Evolutionary conservation across 495 filamentous ascomycete genomes (phyloP), one percentile per base, ranked within the genome.

Genomic region (Lasiosphaeria hispida): DNA sequence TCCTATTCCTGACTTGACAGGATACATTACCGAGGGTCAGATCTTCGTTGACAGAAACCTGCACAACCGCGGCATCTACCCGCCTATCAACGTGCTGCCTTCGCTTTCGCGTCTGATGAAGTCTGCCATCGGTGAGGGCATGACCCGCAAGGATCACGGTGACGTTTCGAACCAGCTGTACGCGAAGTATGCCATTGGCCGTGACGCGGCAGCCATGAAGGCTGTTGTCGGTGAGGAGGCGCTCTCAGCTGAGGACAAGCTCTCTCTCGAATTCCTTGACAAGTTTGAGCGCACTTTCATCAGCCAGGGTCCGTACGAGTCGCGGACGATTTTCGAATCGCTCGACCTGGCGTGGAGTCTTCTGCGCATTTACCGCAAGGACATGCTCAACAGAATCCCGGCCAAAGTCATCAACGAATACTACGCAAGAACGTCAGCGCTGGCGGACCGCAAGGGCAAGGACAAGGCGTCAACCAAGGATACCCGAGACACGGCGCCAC

Each of bases 41-140:
- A 97, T 99, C 67, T 97, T 93, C 77, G 80, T 99, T 66, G 95
- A 99, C 71, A 91, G 94, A 75, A 90, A 91, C 71, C 82, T 99
- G 19, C 68, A 90, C 81, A 99, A 97, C 82, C 91, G 92, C 77
- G 92, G 92, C 77, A 84, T 99, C 72, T 97, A 94, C 80, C 95
- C 95, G 10, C 95, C 95, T 10, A 99, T 99, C 78, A 99, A 99
- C 81, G 95, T 99, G 61, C 83, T 99, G 35, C 95, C 94, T 3
- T 99, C 94, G 17, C 87, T 99, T 18, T 97, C 95, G 11, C 95
- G 94, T 84, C 89, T 99, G 65, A 99, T 99, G 94, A 99, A 99
- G 73, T 97, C 95, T 63, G 95, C 94, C 68, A 99, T 99, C 63
- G 95, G 95, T 68, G 91, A 96, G 75, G 90, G 89, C 60, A 93